A percentile compares a stretch with the other conserved stretches of the same genome.
Conservation (phyloP, 1,284 basidiomycete genomes). For the Xerocomus cyaneibrunnescens region DNA sequence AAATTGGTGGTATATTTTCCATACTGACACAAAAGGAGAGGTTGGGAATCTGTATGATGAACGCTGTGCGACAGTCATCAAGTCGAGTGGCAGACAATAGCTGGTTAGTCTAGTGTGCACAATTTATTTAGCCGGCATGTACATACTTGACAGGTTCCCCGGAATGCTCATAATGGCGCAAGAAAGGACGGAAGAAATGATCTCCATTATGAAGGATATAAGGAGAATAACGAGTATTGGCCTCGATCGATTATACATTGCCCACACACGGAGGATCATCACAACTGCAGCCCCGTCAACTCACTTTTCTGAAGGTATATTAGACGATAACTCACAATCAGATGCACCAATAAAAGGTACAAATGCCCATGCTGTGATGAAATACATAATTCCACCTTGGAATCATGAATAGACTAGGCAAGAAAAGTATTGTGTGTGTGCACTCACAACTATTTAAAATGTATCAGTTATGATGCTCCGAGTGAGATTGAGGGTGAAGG, state of each 20-base stretch:
- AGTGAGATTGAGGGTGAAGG: background rate
- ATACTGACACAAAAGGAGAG: no score
- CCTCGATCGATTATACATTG: slow-evolving; percentile 10
- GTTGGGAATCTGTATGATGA: background rate
- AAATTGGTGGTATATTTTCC: background rate
- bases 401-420: no score
- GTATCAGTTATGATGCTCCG: background rate
- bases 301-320: background rate
- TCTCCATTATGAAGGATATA: background rate
- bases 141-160: background rate
- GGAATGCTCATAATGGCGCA: background rate
- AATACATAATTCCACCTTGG: background rate
- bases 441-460: slow-evolving; percentile 5
- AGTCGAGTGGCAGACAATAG: no score
- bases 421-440: background rate
- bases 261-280: slow-evolving; percentile 12
- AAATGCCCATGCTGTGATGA: background rate
- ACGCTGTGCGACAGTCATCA: background rate
- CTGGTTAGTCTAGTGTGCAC: background rate
- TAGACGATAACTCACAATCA: slow-evolving; percentile 1
- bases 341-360: slow-evolving; percentile 1
- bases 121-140: background rate
- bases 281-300: background rate
- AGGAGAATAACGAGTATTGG: slow-evolving; percentile 1
- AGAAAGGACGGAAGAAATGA: background rate